Evolutionary conservation across 371 early-diverging fungal genomes (phyloP).

Genomic region (Umbelopsis sp.): DNA sequence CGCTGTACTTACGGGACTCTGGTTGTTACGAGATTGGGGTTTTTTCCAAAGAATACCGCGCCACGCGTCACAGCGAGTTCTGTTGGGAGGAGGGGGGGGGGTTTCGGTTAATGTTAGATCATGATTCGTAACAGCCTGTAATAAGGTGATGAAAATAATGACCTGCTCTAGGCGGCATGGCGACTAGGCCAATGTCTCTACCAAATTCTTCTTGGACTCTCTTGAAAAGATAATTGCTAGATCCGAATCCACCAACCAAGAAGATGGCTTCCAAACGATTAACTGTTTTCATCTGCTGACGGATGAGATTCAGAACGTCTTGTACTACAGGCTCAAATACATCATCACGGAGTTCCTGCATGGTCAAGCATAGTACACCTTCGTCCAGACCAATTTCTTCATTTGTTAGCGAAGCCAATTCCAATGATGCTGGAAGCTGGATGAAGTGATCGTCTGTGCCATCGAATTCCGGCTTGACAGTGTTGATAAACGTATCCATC

Average conservation of each 20-base stretch:
- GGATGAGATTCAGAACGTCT: slow-evolving; percentile 36
- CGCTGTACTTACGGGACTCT: slow-evolving; percentile 31
- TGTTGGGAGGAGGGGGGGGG: neutral
- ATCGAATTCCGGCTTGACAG: slow-evolving; percentile 56
- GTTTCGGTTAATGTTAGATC: neutral
- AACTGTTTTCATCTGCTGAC: slow-evolving; percentile 37
- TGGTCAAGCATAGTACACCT: slow-evolving; percentile 39
- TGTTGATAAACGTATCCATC: slow-evolving; percentile 57
- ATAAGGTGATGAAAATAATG: slow-evolving; percentile 16
- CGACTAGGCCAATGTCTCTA: slow-evolving; percentile 29
- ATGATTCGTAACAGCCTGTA: neutral
- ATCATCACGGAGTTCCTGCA: slow-evolving; percentile 38
- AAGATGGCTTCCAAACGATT: slow-evolving; percentile 48
- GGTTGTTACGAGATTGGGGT: slow-evolving; percentile 44
- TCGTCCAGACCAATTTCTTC: slow-evolving; percentile 50
- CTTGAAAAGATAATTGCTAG: slow-evolving; percentile 46
- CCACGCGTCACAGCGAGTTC: slow-evolving; percentile 54
- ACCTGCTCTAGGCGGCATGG: slow-evolving; percentile 50
- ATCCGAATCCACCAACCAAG: slow-evolving; percentile 53
- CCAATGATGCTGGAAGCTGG: slow-evolving; percentile 52
- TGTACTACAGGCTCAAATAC: slow-evolving; percentile 50
- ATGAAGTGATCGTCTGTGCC: slow-evolving; percentile 56
- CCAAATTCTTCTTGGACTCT: slow-evolving; percentile 43
- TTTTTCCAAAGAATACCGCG: slow-evolving; percentile 49
- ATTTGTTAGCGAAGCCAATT: slow-evolving; percentile 45